A percentile compares a stretch with the other conserved stretches of the same genome.
Conservation (phyloP, 768 basidiomycete species). For the Boletellus sp. region DNA sequence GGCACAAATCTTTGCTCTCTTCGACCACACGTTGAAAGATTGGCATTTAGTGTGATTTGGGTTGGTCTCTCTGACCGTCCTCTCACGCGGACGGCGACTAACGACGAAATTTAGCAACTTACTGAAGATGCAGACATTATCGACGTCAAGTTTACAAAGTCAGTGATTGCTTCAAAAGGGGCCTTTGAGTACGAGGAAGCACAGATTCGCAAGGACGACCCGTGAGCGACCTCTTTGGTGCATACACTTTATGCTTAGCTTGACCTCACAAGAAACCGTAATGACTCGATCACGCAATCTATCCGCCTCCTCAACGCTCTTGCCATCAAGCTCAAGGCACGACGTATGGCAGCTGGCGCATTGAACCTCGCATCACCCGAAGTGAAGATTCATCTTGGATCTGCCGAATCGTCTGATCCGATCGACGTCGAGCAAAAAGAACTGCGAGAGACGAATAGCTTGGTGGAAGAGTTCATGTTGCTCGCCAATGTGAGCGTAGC, state of each 20-base stretch:
- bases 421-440: slow-evolving; percentile 98
- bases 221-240: slow-evolving; percentile 44
- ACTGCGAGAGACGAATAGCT: slow-evolving; percentile 85
- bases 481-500: slow-evolving; percentile 96
- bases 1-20: slow-evolving; percentile 96
- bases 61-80: slow-evolving; percentile 37
- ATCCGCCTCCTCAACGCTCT: slow-evolving; percentile 87
- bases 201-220: slow-evolving; percentile 89
- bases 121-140: slow-evolving; percentile 86
- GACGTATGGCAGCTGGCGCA: slow-evolving; percentile 93
- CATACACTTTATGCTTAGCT: neutral
- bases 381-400: slow-evolving; percentile 94
- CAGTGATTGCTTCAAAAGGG: slow-evolving; percentile 93
- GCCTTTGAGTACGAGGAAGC: slow-evolving; percentile 98
- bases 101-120: slow-evolving; percentile 61
- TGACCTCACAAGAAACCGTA: slow-evolving; percentile 49
- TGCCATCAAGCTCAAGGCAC: slow-evolving; percentile 78
- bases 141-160: slow-evolving; percentile 88
- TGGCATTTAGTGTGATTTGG: slow-evolving; percentile 97
- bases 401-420: slow-evolving; percentile 89
- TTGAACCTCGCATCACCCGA: slow-evolving; percentile 97
- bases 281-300: slow-evolving; percentile 78
- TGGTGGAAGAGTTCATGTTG: slow-evolving; percentile 99
- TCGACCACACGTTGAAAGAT: slow-evolving; percentile 84
- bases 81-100: neutral